Base-by-base conservation (phyloP, 768 basidiomycete genomes). In the Agrocybe praecox region DNA sequence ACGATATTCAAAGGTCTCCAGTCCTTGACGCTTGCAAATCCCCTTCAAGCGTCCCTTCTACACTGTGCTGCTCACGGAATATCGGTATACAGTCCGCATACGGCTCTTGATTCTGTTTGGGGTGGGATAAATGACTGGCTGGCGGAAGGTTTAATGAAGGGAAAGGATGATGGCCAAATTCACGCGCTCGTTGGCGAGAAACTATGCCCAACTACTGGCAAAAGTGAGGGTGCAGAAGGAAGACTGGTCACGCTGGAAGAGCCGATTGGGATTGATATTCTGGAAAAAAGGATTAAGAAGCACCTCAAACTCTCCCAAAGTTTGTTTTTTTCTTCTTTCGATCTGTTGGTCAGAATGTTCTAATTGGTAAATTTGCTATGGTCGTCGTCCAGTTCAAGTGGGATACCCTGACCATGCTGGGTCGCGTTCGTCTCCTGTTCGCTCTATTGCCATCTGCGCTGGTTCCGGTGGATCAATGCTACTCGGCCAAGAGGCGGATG, bases 111-210 rank as follows among this genome's bases (percentile, higher is more conserved):
- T 73, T 80, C 80, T n/a, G 86, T 91, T 1, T 80, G 83, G 63
- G 90, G 84, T 6, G 96, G 96, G 0, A 84, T 96, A 52, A 97
- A 96, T 66, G 94, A 96, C 72, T 97, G 92, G 91, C 81, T 95
- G 15, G 90, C 85, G 1, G 67, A 75, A 68, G 84, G 80, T 33
- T 68, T 83, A 32, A 72, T 83, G 59, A 74, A 72, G 47, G 72
- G 59, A 17, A 69, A 64, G 42, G 74, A 68, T 34, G 67, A 72
- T 60, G 76, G 75, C 48, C 61, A 66, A 59, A 65, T 79, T 56
- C 60, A 64, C 49, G 67, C 72, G 53, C 76, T 82, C 54, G 72
- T 67, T 56, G 73, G 63, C 48, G 76, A 77, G 65, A 79, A 78
- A 64, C 65, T 76, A 24, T 72, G 72, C 63, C 66, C 74, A 19